Base-by-base conservation (phyloP, 1,284 basidiomycete species). In the Fomitiporia mediterranea region DNA sequence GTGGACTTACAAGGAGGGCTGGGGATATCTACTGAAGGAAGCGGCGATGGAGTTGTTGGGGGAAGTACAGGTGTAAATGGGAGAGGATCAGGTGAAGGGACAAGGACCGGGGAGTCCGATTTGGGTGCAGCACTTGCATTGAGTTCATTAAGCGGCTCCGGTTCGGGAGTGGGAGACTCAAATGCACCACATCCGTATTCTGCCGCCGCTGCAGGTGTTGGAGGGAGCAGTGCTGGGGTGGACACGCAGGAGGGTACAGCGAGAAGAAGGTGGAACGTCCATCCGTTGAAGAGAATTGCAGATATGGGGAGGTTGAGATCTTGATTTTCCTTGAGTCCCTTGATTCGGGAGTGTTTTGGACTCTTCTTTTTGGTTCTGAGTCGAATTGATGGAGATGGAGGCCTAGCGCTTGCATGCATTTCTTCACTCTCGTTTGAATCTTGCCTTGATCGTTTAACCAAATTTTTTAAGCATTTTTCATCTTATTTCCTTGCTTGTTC, bases 261-360 rank as follows among this genome's bases (percentile, higher is more conserved):
- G 30, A 38, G 35, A 17, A 40, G 58, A n/a, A 40, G 58, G 34
- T 60, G 58, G 58, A 49, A 32, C 23, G 58, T 60, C 32, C 58
- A 60, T 60, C 58, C 58, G 23, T 46, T 60, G 43, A 60, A 56
- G 46, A 38, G 58, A 23, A 56, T 56, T 21, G 58, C 43, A 21
- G 58, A 60, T 27, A 57, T 56, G 58, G 58, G 58, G 9, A 40
- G 55, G 28, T 38, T 60, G 15, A 43, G 21, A 13, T 23, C 27
- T 23, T 43, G 42, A 43, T 13, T 39, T 13, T 39, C 15, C 3
- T 39, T 39, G 37, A n/a, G 11, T 13, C 15, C 3, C 15, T 4
- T 39, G 37, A 39, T 39, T 19, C 15, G 37, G 15, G 15, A 39
- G 4, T n/a, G n/a, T n/a, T 39, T 39, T 19, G 37, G 37, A 3